Base-by-base conservation (phyloP, 345 rosid genomes). In the Dipteronia dyeriana region DNA sequence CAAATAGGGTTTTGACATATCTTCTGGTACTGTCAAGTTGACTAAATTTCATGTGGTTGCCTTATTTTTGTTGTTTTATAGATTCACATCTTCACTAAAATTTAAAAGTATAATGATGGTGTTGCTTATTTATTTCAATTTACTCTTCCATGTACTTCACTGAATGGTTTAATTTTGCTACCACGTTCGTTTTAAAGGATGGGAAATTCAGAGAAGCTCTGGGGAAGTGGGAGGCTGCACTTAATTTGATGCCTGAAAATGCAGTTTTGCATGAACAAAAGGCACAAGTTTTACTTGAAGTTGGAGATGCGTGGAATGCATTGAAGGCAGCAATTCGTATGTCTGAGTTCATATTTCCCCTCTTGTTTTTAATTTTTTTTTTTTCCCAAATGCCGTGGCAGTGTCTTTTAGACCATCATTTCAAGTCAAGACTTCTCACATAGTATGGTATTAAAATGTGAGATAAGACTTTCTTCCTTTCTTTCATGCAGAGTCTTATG, bases 151-250 rank as follows among this genome's bases (percentile, higher is more conserved):
- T 68, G 4, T 66, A 13, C 26, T 11, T 43, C 14, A 19, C 23
- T 16, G 7, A 17, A 4, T 75, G 73, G 19, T 9, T 74, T 80
- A 23, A 73, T 61, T 64, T 19, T 16, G 23, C 38, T 53, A 19
- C 19, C 41, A 72, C 56, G 67, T 75, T 78, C 23, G 12, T 76
- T 78, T 73, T 85, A 66, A 86, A 95, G 97, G 95, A 91, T 49
- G 94, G 95, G 43, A 92, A 89, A 79, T 95, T 87, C 71, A 81
- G 84, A 66, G 97, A 92, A 86, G 98, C 97, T 60, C 88, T 92
- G 66, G 97, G 91, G 71, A 92, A 92, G 84, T 95, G 97, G 97
- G 97, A 90, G 87, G 84, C 91, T 77, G 89, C 97, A 78, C 90
- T 93, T 70, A 93, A 80, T 79, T 78, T 95, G 81, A 83, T 82